Base-by-base conservation (phyloP, 257 asterid genomes). In the Cinchona pubescens region DNA sequence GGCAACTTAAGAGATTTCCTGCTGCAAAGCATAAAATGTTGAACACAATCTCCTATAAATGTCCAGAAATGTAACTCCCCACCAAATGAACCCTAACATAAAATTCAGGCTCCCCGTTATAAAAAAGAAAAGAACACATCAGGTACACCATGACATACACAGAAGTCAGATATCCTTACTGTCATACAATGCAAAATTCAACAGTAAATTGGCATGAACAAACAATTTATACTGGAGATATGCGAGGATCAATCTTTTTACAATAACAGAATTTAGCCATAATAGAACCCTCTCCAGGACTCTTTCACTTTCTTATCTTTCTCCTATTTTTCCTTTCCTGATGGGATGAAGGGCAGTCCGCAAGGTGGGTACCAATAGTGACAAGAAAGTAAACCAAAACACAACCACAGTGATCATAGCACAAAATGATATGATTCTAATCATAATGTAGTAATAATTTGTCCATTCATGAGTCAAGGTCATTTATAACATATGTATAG, bases 371-470 rank as follows among this genome's bases (percentile, higher is more conserved):
- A 40, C 1, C 53, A 51, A 25, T 4, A 34, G 45, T 16, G 42
- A 14, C 40, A 37, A 40, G 4, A 9, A 15, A 37, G 55, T 15
- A 21, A 56, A 15, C 19, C 18, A 30, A 18, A 16, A 29, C 13
- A 29, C 7, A 16, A 30, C 6, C 42, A 61, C 8, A 67, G 34
- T 1, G 40, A 46, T 53, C 19, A 34, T 40, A 34, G 27, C 51
- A 64, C 23, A 23, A 42, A 58, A 56, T 4, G 1, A n/a, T 59
- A 56, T 27, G 25, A 2, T 34, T 18, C 69, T 11, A 16, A 43
- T 79, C 80, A 71, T 46, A 19, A 72, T 83, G 71, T 23, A 63
- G 45, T 71, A 63, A 35, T 16, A 76, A 29, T 23, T 29, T 43
- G 35, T n/a, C 53, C 0, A 53, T 60, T 74, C 63, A 48, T 46